Conservation (phyloP, 2,329 filamentous ascomycete genomes). For the Aspergillus pseudoterreus region DNA sequence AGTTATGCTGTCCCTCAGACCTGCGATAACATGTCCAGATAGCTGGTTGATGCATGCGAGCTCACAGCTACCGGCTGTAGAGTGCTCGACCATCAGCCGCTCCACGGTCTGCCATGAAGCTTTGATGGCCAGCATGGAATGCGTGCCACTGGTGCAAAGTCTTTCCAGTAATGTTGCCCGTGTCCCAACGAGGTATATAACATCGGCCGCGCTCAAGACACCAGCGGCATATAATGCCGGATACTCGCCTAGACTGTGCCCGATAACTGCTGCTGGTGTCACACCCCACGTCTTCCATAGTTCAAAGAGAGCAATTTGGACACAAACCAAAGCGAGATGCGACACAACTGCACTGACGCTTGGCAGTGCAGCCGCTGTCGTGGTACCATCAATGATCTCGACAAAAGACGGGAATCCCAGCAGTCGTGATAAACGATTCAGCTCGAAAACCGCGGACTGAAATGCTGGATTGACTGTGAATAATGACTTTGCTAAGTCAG, state of each 20-base stretch:
- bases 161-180: constrained; percentile 42
- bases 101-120: constrained; percentile 9
- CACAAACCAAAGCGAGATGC: constrained; percentile 33
- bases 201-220: constrained; percentile 32
- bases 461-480: constrained; percentile 22
- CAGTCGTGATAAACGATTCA: constrained; percentile 29
- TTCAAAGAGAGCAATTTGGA: constrained; percentile 39
- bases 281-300: constrained; percentile 36
- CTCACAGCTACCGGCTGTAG: constrained; percentile 28
- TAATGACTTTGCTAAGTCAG: neutral
- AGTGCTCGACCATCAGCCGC: constrained; percentile 29
- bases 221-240: constrained; percentile 35
- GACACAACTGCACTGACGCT: no score
- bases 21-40: constrained; percentile 41
- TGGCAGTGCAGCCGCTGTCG: constrained; percentile 5
- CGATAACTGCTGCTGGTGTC: constrained; percentile 38
- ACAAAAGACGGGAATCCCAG: constrained; percentile 37
- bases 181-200: constrained; percentile 51
- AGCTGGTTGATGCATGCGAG: constrained; percentile 44
- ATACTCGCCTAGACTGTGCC: constrained; percentile 43
- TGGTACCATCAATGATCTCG: constrained; percentile 31
- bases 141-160: constrained; percentile 31
- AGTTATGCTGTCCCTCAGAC: constrained; percentile 34
- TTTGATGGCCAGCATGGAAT: constrained; percentile 44
- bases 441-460: constrained; percentile 26